Base-by-base conservation (phyloP, 805 yeast genomes). In the Wilhelminamyces savonicus region DNA sequence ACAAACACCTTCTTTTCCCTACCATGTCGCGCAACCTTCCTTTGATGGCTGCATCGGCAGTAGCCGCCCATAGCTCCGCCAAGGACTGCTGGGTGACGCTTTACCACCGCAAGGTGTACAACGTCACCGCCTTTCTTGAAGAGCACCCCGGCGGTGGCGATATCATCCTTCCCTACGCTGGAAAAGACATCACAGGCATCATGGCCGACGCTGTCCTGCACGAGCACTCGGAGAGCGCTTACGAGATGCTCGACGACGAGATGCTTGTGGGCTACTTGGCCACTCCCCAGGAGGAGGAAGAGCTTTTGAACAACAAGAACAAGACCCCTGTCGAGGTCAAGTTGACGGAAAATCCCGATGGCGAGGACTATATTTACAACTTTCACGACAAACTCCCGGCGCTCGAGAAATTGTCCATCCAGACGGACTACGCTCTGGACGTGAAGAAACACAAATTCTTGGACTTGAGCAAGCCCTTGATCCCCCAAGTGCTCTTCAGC, bases 211-310 rank as follows among this genome's bases (percentile, higher is more conserved):
- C 63, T 13, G 61, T 62, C 3, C 66, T 79, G 21, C 96, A 88
- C 52, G 76, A 71, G 29, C 96, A 90, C 55, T 78, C 92, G 4
- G 90, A 83, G 38, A 63, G 80, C 27, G 94, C 97, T 1, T 82
- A 83, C 54, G 92, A 84, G 30, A 80, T 88, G 71, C 62, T 90
- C 39, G 83, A 81, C 38, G 95, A 88, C 26, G 78, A 71, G 34
- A 81, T 77, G 58, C 56, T 85, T 37, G 75, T 90, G 24, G 96
- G 94, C 0, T 81, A 79, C 49, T 56, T 90, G 42, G 96, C 97
- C 13, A 82, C 88, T 2, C 70, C 64, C 5, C 80, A 74, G 36
- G 96, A 87, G 58, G 94, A 78, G 49, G 62, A 66, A 33, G 83
- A 81, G 49, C 66, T 85, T 31, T 54, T 86, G 35, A 59, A 74